phyloP scores from a whole-genome alignment of 2,329 filamentous ascomycete species.

The Aureobasidium vineae region DNA sequence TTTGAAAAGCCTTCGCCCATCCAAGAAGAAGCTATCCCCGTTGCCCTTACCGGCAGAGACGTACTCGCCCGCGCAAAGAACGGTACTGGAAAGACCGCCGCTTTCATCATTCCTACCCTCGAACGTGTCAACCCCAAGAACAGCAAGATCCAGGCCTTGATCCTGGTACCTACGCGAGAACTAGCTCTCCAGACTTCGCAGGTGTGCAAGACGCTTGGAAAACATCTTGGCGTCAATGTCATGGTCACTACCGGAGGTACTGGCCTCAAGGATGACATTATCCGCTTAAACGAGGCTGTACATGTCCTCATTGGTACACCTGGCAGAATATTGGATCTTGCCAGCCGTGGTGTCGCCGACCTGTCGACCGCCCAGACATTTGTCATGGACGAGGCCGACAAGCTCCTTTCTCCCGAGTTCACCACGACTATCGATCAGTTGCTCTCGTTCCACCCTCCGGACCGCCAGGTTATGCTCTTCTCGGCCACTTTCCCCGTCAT shows the following conservation, averaged over 20 bases:
- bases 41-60: constrained; percentile 91
- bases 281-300: constrained; percentile 88
- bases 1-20: constrained; percentile 99
- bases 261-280: constrained; percentile 91
- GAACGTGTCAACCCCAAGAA: constrained; percentile 97
- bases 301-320: constrained; percentile 98
- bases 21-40: constrained; percentile 98
- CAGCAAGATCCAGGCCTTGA: constrained; percentile 92
- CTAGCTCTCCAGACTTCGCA: constrained; percentile 97
- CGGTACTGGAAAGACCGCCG: constrained; percentile 96
- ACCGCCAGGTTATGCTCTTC: constrained; percentile 99
- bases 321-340: constrained; percentile 91
- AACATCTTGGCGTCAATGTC: constrained; percentile 95
- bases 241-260: constrained; percentile 99
- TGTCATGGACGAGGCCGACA: constrained; percentile 99
- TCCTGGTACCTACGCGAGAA: constrained; percentile 94
- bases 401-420: constrained; percentile 93
- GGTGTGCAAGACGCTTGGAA: constrained; percentile 97
- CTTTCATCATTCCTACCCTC: constrained; percentile 93
- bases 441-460: constrained; percentile 90
- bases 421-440: constrained; percentile 97
- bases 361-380: constrained; percentile 96
- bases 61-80: constrained; percentile 97
- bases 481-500: constrained; percentile 96
- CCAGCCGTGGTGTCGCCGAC: constrained; percentile 94